Conservation (phyloP, 2,329 filamentous ascomycete species). For the Talaromyces sp. region DNA sequence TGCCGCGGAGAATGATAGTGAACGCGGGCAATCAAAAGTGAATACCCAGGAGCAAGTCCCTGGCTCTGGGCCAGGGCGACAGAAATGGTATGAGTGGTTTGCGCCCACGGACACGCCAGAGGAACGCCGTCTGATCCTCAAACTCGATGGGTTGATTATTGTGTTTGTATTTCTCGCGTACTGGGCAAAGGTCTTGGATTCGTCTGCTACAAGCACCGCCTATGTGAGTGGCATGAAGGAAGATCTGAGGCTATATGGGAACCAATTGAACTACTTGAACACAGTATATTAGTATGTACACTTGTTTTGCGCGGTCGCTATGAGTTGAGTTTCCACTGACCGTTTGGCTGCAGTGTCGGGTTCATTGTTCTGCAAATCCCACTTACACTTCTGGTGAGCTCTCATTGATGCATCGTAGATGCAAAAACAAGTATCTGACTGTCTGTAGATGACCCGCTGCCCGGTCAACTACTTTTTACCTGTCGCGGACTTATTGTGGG, state of each 20-base stretch:
- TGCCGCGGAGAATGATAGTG: conserved; percentile 1
- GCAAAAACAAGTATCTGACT: not conserved
- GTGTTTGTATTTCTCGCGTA: conserved; percentile 23
- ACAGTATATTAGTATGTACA: conserved; percentile 19
- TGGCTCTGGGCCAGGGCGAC: conserved; percentile 1
- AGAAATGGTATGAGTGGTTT: conserved; percentile 25
- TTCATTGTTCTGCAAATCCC: conserved; percentile 25
- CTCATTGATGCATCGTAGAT: not conserved
- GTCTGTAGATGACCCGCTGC: conserved; percentile 20
- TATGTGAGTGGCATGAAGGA: conserved; percentile 29
- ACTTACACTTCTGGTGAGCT: conserved; percentile 18
- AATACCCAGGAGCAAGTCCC: not conserved
- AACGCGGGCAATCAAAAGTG: not conserved
- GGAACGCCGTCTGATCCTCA: conserved; percentile 22
- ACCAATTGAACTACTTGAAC: conserved; percentile 28
- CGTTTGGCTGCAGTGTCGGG: conserved; percentile 13
- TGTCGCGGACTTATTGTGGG: conserved; percentile 21
- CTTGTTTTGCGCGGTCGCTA: not conserved
- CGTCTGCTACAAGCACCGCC: conserved; percentile 25
- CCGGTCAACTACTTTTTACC: conserved; percentile 24
- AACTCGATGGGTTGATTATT: conserved; percentile 22
- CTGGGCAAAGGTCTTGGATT: conserved; percentile 23
- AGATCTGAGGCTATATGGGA: conserved; percentile 23
- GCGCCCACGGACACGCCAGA: conserved; percentile 20
- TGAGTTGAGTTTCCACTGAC: not conserved